Base-by-base conservation (phyloP, 1,284 basidiomycete genomes). In the Hypsizygus ulmarius region DNA sequence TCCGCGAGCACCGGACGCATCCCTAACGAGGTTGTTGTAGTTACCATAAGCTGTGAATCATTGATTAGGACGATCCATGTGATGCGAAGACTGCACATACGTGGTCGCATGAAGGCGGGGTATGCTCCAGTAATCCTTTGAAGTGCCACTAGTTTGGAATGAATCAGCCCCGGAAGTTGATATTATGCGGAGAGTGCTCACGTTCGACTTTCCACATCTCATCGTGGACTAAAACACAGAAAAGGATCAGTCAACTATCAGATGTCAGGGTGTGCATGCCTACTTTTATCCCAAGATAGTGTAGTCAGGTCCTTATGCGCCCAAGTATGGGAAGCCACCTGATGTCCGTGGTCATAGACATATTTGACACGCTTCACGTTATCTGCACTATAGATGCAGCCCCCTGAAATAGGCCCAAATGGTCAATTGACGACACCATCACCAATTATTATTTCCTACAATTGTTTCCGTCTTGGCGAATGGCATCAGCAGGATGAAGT, bases 241-340 rank as follows among this genome's bases (percentile, higher is more conserved):
- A 19, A 34, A 16, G 12, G 11, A 25, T 42, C 7, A 29, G 41
- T 19, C 9, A 28, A 8, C 3, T 30, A 34, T 27, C 10, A 30
- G 43, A 19, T 3, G 25, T 11, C 14, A 30, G 39, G 42, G 25
- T 21, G 3, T 39, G 39, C 45, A 29, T 42, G 30, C 65, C 43
- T 52, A 75, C 75, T 63, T 57, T 75, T 56, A 54, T 68, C 64
- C 60, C 67, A 65, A 19, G 60, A 59, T 30, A 79, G 62, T 1
- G 59, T 69, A 21, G 66, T 68, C 14, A 81, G 58, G 56, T 82
- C 67, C 14, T 64, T 57, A 58, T 81, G 79, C 5, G 65, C 63
- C 79, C 79, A 82, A 25, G 78, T 77, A 56, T 82, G 79, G 18
- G 74, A 77, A 3, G 67, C 79, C 33, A 82, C 57, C 41, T 78